Evolutionary conservation across 495 filamentous ascomycete species (phyloP), one percentile per base, ranked within the genome.

Genomic region (Bombardia bombarda): DNA sequence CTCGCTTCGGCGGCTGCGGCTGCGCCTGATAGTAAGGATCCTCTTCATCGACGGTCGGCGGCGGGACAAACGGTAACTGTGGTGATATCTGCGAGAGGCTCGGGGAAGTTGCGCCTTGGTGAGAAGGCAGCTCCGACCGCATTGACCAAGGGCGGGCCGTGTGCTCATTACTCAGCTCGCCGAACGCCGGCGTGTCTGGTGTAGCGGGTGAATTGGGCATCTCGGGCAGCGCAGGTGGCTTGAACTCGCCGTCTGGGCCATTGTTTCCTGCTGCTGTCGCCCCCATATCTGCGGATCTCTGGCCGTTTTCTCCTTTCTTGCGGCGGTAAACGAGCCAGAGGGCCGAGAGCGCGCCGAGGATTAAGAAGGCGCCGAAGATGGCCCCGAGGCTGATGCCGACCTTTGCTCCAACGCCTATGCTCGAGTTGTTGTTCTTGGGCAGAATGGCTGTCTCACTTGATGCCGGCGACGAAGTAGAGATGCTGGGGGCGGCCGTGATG

Each of bases 331-430:
- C 14, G 14, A 54, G n/a, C 39, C 37, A 50, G 0, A 47, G 8
- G 1, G 40, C 40, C 2, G 47, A 46, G 3, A 54, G 38, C 13
- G 44, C 43, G 14, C 47, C 47, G 17, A 54, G 22, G 5, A 54
- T 17, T 12, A 47, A 19, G 20, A 54, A 32, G 10, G 24, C 43
- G 18, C 43, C 51, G 1, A 47, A 7, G 0, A 32, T 45, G 4
- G 45, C 22, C 12, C 50, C 53, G 18, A 47, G 30, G 24, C 42
- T 49, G 32, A 60, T 54, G 26, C 56, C 56, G 14, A 38, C 53
- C 28, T 52, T 52, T 33, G 26, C 45, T 8, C 43, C 41, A 17
- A 37, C 14, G n/a, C 45, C 47, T 33, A 60, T 46, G 10, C 30
- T 30, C 6, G 14, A n/a, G 22, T 25, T 21, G 25, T 16, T 28